Evolutionary conservation across 176 grass and related monocot species (phyloP).

Genomic region (Otatea glauca): DNA sequence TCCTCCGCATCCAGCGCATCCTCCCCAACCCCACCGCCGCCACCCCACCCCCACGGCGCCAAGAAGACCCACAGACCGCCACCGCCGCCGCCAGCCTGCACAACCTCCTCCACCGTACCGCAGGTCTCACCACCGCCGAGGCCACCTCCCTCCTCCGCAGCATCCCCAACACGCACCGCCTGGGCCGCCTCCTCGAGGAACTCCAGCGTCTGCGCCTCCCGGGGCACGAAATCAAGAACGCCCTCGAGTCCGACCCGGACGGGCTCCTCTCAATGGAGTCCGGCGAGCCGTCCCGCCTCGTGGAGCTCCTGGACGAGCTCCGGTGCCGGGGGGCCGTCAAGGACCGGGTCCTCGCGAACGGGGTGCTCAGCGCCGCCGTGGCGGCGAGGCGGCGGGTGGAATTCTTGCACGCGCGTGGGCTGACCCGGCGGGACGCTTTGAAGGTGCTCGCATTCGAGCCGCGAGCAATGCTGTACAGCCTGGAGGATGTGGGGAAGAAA

Average conservation of each 20-base stretch:
- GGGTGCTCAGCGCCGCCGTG: conserved; percentile 53
- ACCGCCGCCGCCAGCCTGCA: not conserved
- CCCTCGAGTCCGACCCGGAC: conserved; percentile 44
- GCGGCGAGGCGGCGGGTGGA: conserved; percentile 62
- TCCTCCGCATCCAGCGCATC: conserved; percentile 62
- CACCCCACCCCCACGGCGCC: not conserved
- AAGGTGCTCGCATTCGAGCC: conserved; percentile 71
- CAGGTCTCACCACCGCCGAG: conserved; percentile 8
- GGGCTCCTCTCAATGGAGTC: conserved; percentile 65
- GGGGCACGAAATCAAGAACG: conserved; percentile 45
- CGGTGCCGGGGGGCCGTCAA: conserved; percentile 65
- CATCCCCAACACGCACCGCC: conserved; percentile 18
- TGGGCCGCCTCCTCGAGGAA: conserved; percentile 59
- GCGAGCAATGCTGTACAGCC: conserved; percentile 58
- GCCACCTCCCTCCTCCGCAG: conserved; percentile 27
- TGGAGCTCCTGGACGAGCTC: conserved; percentile 59
- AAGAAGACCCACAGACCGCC: not conserved
- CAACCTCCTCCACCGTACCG: not conserved
- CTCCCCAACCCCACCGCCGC: not conserved
- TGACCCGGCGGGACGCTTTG: conserved; percentile 73
- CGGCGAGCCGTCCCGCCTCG: conserved; percentile 63
- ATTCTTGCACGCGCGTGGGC: conserved; percentile 55
- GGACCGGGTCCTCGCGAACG: conserved; percentile 51
- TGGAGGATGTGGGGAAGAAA: conserved; percentile 75
- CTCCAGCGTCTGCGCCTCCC: conserved; percentile 56